These are phyloP conservation scores for Colletotrichum gloeosporioides DNA, from an alignment of 2,329 filamentous ascomycete genomes.

Conservation along the genomic window DNA sequence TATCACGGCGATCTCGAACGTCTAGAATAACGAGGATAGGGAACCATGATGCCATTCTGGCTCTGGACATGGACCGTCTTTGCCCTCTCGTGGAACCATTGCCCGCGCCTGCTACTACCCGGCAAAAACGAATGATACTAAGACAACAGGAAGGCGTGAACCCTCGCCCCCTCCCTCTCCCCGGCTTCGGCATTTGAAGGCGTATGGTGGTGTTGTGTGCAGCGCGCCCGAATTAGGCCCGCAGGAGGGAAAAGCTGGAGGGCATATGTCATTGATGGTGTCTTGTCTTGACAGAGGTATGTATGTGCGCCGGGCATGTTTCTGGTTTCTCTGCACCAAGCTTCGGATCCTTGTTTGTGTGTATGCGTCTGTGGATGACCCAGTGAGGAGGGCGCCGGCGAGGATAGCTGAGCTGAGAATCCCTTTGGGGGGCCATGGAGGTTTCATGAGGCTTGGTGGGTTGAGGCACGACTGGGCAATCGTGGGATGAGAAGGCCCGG, in stretches of 20 bases:
- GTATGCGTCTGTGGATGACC: background rate
- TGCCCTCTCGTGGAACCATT: background rate
- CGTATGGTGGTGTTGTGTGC: background rate
- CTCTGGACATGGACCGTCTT: background rate
- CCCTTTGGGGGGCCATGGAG: background rate
- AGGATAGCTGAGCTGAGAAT: background rate
- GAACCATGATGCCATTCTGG: background rate
- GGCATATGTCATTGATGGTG: background rate
- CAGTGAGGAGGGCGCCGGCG: background rate
- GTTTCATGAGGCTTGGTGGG: conserved; percentile 2
- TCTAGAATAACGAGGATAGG: background rate
- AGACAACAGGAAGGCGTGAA: background rate
- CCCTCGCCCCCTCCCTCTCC: background rate
- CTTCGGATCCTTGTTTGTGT: background rate
- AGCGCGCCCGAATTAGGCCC: background rate
- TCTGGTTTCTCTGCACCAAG: background rate
- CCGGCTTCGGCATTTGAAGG: background rate
- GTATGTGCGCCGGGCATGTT: background rate
- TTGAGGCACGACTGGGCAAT: background rate
- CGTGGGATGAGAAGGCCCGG: background rate
- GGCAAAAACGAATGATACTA: background rate
- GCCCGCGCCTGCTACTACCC: background rate
- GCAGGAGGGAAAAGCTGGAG: background rate
- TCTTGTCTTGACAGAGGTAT: background rate
- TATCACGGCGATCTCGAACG: background rate